Conservation (phyloP, 805 yeast species). For the Hanseniaspora thailandica region DNA sequence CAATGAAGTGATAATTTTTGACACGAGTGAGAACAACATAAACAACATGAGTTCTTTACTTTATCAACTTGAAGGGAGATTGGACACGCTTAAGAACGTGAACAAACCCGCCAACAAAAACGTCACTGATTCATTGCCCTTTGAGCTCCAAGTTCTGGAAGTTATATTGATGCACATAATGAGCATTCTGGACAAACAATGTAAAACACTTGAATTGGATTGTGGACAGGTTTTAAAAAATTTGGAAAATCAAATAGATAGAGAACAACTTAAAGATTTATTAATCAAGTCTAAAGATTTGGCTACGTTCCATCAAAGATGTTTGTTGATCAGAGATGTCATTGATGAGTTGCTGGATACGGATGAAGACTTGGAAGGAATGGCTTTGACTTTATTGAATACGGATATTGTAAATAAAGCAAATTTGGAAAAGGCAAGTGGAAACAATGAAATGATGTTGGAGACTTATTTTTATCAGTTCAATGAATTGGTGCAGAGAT, state of each 20-base stretch:
- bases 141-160: constrained; percentile 76
- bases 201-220: constrained; percentile 42
- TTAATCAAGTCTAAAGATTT: constrained; percentile 62
- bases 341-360: constrained; percentile 74
- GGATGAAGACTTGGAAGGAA: constrained; percentile 70
- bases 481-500: constrained; percentile 86
- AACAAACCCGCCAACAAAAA: constrained; percentile 18
- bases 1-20: constrained; percentile 73
- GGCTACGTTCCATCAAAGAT: constrained; percentile 62
- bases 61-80: constrained; percentile 69
- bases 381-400: constrained; percentile 47
- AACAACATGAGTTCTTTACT: constrained; percentile 57
- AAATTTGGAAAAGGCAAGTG: constrained; percentile 31
- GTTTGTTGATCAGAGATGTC: constrained; percentile 63
- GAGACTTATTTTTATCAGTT: constrained; percentile 86
- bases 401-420: constrained; percentile 22
- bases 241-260: constrained; percentile 66
- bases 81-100: neutral
- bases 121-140: constrained; percentile 35
- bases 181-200: constrained; percentile 66
- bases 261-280: constrained; percentile 61
- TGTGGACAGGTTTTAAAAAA: constrained; percentile 58
- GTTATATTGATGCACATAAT: constrained; percentile 70
- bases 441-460: constrained; percentile 73
- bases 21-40: constrained; percentile 45